phyloP scores from a whole-genome alignment of 768 basidiomycete species.

The Mycena rosella region DNA sequence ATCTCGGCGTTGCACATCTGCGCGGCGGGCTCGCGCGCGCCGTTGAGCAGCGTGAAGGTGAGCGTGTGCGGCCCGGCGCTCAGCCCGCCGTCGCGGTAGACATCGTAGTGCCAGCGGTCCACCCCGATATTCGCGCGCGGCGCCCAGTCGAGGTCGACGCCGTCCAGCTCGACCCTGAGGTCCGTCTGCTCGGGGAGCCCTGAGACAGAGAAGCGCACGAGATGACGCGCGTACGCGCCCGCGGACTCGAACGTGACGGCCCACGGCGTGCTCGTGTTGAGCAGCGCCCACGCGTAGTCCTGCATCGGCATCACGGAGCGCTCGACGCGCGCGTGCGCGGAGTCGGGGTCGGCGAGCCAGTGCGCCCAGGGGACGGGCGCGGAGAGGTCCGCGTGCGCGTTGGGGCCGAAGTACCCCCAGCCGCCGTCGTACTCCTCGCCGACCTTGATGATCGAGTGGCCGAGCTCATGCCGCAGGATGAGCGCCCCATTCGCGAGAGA shows the following conservation, averaged over 20 bases:
- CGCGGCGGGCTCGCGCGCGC: conserved; percentile 62
- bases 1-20: conserved; percentile 85
- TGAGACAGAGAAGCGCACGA: conserved; percentile 79
- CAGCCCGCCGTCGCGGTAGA: conserved; percentile 57
- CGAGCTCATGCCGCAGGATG: conserved; percentile 83
- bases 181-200: conserved; percentile 70
- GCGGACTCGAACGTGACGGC: conserved; percentile 72
- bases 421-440: conserved; percentile 84
- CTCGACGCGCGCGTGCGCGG: conserved; percentile 61
- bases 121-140: conserved; percentile 68
- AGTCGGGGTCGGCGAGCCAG: conserved; percentile 66
- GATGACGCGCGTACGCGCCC: conserved; percentile 70
- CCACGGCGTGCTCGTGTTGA: conserved; percentile 73
- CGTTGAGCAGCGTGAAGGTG: conserved; percentile 66
- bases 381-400: conserved; percentile 63
- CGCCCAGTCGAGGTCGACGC: conserved; percentile 68
- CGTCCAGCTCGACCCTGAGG: conserved; percentile 72
- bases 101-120: conserved; percentile 84
- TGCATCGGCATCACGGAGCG: conserved; percentile 83
- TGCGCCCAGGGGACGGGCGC: conserved; percentile 73
- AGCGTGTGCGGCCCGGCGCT: conserved; percentile 68
- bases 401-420: conserved; percentile 77
- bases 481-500: conserved; percentile 80
- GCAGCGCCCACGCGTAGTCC: conserved; percentile 79
- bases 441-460: conserved; percentile 82